These are phyloP conservation scores for Phytophthora nicotianae DNA, from an alignment of 352 stramenopile genomes.

Conservation along the genomic window DNA sequence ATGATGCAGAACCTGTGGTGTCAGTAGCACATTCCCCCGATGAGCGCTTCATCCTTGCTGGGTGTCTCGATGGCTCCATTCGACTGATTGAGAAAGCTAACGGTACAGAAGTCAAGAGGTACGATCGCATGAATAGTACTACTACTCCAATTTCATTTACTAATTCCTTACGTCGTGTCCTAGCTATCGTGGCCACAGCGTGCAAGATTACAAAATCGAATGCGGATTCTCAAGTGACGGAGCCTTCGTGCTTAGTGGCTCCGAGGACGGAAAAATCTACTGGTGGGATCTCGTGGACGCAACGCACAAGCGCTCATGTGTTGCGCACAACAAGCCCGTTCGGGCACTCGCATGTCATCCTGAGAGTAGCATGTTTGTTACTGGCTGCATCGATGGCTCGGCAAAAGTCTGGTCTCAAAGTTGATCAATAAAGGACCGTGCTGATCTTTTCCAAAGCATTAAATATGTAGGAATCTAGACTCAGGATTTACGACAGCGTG, in stretches of 20 bases:
- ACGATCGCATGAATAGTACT: constrained; percentile 5
- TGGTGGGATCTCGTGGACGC: constrained; percentile 65
- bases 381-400: constrained; percentile 61
- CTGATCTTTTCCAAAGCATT: too few relatives aligned
- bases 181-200: constrained; percentile 68
- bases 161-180: too few relatives aligned
- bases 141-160: too few relatives aligned
- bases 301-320: constrained; percentile 43
- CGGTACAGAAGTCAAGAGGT: constrained; percentile 78
- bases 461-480: constrained; percentile 22
- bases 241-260: constrained; percentile 71
- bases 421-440: constrained; percentile 5
- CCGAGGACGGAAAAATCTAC: constrained; percentile 73
- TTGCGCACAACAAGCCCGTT: constrained; percentile 67
- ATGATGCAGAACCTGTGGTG: constrained; percentile 71
- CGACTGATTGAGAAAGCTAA: constrained; percentile 74
- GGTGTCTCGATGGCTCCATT: constrained; percentile 74
- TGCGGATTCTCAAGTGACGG: constrained; percentile 72
- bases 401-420: constrained; percentile 70
- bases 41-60: constrained; percentile 75
- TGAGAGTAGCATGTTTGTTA: constrained; percentile 67
- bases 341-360: constrained; percentile 68
- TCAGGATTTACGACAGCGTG: constrained; percentile 64
- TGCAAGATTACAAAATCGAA: constrained; percentile 74
- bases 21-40: constrained; percentile 78